These are phyloP conservation scores for Graphium sp. DNA, from an alignment of 2,329 filamentous ascomycete species.

Conservation along the genomic window DNA sequence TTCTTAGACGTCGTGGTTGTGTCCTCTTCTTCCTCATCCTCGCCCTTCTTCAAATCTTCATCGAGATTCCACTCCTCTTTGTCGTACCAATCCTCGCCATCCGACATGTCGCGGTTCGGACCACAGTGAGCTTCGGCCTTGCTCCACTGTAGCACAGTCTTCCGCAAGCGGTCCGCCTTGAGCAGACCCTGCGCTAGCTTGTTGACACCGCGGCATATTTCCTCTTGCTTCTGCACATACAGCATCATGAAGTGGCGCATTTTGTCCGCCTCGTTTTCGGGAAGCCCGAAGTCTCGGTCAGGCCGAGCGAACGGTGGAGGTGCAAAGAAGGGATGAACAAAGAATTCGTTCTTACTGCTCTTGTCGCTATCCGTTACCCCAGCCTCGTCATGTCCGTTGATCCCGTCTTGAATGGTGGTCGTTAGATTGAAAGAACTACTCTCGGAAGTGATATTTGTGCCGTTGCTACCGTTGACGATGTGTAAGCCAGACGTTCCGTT, in stretches of 20 bases:
- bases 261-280: constrained; percentile 60
- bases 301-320: constrained; percentile 44
- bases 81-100: constrained; percentile 84
- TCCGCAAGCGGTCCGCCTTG: constrained; percentile 54
- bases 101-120: constrained; percentile 56
- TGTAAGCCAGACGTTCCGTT: no score
- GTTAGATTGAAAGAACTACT: no score
- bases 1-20: constrained; percentile 40
- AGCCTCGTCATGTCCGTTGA: no score
- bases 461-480: no score
- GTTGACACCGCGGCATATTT: constrained; percentile 55
- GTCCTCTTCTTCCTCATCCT: constrained; percentile 71
- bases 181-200: constrained; percentile 55
- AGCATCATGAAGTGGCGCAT: constrained; percentile 56
- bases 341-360: constrained; percentile 20
- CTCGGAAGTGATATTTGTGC: no score
- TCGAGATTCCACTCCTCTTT: constrained; percentile 61
- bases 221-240: constrained; percentile 76
- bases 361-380: no score
- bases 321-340: constrained; percentile 59
- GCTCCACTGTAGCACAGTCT: constrained; percentile 56
- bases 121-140: constrained; percentile 62
- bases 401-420: no score
- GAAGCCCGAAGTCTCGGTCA: constrained; percentile 56
- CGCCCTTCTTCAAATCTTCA: constrained; percentile 64